These are phyloP conservation scores for Candida dajiaensis DNA, from an alignment of 805 yeast species.

Conservation along the genomic window DNA sequence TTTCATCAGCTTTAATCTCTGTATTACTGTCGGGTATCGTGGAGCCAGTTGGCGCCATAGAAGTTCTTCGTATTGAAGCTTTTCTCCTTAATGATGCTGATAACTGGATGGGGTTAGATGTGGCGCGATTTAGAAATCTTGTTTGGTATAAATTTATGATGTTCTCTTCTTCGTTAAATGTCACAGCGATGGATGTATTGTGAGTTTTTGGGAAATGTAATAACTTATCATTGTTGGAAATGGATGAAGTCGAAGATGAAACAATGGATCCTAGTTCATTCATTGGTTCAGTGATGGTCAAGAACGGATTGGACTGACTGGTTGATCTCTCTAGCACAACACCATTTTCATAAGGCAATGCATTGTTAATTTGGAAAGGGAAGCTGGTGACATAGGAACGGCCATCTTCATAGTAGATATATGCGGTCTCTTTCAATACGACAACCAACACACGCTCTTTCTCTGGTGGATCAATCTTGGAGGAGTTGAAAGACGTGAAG, in stretches of 20 bases:
- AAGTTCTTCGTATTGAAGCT: slow-evolving; percentile 18
- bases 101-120: not conserved
- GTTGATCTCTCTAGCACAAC: slow-evolving; percentile 50
- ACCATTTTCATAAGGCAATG: slow-evolving; percentile 64
- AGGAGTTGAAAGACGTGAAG: slow-evolving; percentile 44
- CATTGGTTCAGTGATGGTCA: slow-evolving; percentile 70
- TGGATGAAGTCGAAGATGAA: slow-evolving; percentile 62
- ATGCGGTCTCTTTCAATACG: slow-evolving; percentile 52
- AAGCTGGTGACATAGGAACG: slow-evolving; percentile 53
- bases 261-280: slow-evolving; percentile 67
- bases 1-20: slow-evolving; percentile 5
- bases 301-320: slow-evolving; percentile 28
- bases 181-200: slow-evolving; percentile 44
- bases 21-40: slow-evolving; percentile 3
- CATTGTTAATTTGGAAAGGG: slow-evolving; percentile 60
- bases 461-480: slow-evolving; percentile 5
- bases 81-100: slow-evolving; percentile 11
- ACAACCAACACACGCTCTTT: slow-evolving; percentile 47
- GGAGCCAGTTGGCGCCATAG: slow-evolving; percentile 1
- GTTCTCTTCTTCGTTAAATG: slow-evolving; percentile 43
- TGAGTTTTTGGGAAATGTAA: slow-evolving; percentile 45
- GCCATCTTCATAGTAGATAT: slow-evolving; percentile 59
- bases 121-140: slow-evolving; percentile 31
- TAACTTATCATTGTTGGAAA: slow-evolving; percentile 52
- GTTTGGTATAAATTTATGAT: slow-evolving; percentile 50